phyloP scores from a whole-genome alignment of 2,329 filamentous ascomycete genomes.

The Paracamarosporium sp. region DNA sequence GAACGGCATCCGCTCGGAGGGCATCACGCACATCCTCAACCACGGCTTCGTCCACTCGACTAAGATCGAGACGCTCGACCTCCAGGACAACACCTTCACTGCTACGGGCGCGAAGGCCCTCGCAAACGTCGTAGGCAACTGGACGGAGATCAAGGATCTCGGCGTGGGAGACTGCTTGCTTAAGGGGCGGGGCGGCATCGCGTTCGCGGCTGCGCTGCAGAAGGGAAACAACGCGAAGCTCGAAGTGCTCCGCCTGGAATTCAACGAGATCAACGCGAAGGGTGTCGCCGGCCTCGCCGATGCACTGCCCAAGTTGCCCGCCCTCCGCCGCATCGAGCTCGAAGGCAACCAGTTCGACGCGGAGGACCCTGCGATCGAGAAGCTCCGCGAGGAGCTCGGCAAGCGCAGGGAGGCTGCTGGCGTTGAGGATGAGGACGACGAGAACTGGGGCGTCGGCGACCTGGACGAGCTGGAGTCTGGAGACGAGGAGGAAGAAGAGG shows the following conservation, averaged over 20 bases:
- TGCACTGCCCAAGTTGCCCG: constrained; percentile 74
- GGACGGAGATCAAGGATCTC: constrained; percentile 80
- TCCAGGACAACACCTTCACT: constrained; percentile 98
- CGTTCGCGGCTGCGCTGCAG: constrained; percentile 75
- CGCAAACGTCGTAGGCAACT: constrained; percentile 74
- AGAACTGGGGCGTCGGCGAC: constrained; percentile 62
- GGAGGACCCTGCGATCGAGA: constrained; percentile 75
- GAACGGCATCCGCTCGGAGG: constrained; percentile 95
- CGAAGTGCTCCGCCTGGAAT: constrained; percentile 83
- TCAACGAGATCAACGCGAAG: constrained; percentile 87
- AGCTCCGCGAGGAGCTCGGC: constrained; percentile 71
- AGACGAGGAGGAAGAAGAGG: constrained; percentile 78
- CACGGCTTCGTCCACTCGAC: constrained; percentile 77
- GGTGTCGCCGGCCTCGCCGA: constrained; percentile 75
- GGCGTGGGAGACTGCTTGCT: constrained; percentile 90
- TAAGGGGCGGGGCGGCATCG: constrained; percentile 75
- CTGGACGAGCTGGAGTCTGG: constrained; percentile 83
- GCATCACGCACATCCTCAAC: constrained; percentile 80
- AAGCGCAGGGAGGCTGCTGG: constrained; percentile 69
- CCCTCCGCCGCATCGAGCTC: constrained; percentile 84
- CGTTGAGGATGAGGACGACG: constrained; percentile 57
- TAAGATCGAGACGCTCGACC: constrained; percentile 77
- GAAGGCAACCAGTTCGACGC: constrained; percentile 96
- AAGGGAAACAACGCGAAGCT: constrained; percentile 80
- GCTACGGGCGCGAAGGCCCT: constrained; percentile 78